Base-by-base conservation (phyloP, 2,329 filamentous ascomycete genomes). In the Curvularia sp. region DNA sequence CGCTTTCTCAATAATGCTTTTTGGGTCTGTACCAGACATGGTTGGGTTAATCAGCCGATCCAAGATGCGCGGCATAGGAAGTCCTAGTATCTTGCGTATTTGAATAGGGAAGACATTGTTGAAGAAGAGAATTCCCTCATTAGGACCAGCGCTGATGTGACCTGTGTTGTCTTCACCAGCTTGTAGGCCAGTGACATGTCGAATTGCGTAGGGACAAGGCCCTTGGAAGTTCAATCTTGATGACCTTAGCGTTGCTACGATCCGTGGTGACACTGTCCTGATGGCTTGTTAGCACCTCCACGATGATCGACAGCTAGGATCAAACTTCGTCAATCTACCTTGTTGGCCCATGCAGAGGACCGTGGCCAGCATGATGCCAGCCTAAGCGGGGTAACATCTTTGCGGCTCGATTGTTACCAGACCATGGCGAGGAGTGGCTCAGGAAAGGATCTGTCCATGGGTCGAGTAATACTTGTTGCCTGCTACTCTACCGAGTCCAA, bases 61-160 rank as follows among this genome's bases (percentile, higher is more conserved):
- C 51, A 87, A 68, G 3, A 86, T 68, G 5, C 80, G 75, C 28
- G 83, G 80, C 23, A 86, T 66, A 25, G 86, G 81, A 2, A 87
- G 72, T 10, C 83, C 80, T 23, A 87, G 75, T 2, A 87, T 72
- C 81, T 87, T 89, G 68, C 85, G 84, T 32, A 97, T 83, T 67
- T 87, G 90, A 27, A 95, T 82, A 0, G 94, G 94, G 60, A 96
- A 96, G 49, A 98, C 84, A 77, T 95, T 96, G 74, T 96, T 93
- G 71, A 98, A 89, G 80, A 96, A 99, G 6, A 97, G 77, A 45
- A 98, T 88, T 0, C 89, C 89, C 79, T 98, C 92, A 67, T 93
- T 90, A 1, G 88, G 80, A 2, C 82, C 84, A 10, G 90, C 84
- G n/a, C 84, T 81, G 66, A 98, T 97, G 70, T 97, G 93, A 0